Evolutionary conservation across 768 basidiomycete genomes (phyloP), one percentile per base, ranked within the genome.

Genomic region (Ephemerocybe angulata): DNA sequence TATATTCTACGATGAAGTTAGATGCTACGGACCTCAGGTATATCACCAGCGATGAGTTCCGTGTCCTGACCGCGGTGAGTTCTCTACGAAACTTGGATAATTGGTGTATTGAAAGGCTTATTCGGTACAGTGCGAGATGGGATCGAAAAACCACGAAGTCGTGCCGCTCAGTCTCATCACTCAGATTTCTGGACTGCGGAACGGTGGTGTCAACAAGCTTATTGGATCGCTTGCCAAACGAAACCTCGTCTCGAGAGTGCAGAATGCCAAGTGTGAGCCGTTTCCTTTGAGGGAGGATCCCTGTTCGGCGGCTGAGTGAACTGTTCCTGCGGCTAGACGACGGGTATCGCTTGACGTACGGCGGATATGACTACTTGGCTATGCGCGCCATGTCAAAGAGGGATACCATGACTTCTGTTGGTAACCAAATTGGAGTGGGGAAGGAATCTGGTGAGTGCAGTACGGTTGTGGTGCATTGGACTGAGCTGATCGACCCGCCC

Each of bases 391-490:
- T 98, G 68, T 93, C 91, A 1, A 93, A 94, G 67, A 76, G 96
- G 52, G 91, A 93, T 53, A 84, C 90, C 0, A 80, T 99, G 72
- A 75, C 87, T 61, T 91, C 92, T 22, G 92, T 99, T 29, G 97
- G 97, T 21, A 97, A 97, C 66, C 93, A 97, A 74, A 95, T 99
- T 63, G 97, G 97, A 28, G 95, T 97, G 27, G 97, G 97, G 13
- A 99, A 99, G 72, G 97, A 99, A 72, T 92, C 91, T 49, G 95
- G 96, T 88, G 55, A 54, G 81, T 64, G 30, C 42, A 30, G 52
- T 37, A 41, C 7, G 42, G 7, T 21, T 35, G 49, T 52, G 11
- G 17, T 15, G 51, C 30, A 35, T 12, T 19, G 10, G 31, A 5
- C 21, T 43, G 41, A 27, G 27, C 24, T n/a, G n/a, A n/a, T n/a